Base-by-base conservation (phyloP, 345 rosid genomes). In the Citrus reticulata region DNA sequence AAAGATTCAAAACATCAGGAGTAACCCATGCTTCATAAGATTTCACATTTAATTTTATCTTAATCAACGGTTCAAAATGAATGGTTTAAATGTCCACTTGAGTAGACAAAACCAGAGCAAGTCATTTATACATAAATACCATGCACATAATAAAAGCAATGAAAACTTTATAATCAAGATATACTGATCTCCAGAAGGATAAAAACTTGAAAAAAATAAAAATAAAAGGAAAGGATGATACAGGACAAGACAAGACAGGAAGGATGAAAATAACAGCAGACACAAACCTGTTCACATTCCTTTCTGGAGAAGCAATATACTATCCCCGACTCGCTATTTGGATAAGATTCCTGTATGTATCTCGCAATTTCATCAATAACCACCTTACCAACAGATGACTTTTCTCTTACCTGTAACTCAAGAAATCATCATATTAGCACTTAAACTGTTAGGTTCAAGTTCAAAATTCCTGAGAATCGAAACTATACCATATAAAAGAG, bases 231-330 rank as follows among this genome's bases (percentile, higher is more conserved):
- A 17, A 32, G 68, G 24, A 65, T 9, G 19, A 24, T 17, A 17
- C 4, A 3, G 24, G 39, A 65, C 24, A 65, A 65, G 68, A 27
- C 65, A 78, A 72, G 10, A 59, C 51, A 66, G 24, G 34, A 54
- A 0, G 30, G 60, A 39, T 73, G 66, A 64, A 61, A 66, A 73
- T 75, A 42, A 46, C 60, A 73, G 72, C 60, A 73, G 74, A 73
- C n/a, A 75, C 72, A 68, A 65, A 93, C 99, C 98, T 95, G 99
- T 83, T 92, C 95, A 68, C 99, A 95, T 79, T 95, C 98, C 85
- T 92, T 95, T 83, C 95, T 88, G 5, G 98, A 95, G 87, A 93
- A 93, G 86, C 99, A 95, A 85, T 95, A 95, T 37, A 95, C 93
- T 40, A 95, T 95, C 70, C 99, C 98, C 65, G 99, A 95, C 82